phyloP scores from a whole-genome alignment of 805 yeast genomes.

The Saturnispora bothae region DNA sequence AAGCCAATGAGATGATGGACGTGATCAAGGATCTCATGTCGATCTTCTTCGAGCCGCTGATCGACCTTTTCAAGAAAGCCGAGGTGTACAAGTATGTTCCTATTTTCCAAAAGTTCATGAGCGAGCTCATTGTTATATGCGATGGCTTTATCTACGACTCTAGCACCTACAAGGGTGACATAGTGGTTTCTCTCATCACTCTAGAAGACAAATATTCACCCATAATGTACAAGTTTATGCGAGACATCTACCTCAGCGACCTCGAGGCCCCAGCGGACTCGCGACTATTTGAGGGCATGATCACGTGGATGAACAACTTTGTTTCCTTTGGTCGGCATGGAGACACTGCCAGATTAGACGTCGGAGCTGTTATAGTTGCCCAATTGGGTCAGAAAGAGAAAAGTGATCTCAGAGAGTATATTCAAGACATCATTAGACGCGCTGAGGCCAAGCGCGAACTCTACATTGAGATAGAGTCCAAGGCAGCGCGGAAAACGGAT shows the following conservation, averaged over 20 bases:
- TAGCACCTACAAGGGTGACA: conserved; percentile 35
- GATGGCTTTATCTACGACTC: conserved; percentile 39
- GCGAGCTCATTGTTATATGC: conserved; percentile 51
- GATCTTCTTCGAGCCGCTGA: conserved; percentile 65
- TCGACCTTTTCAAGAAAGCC: conserved; percentile 56
- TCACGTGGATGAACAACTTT: conserved; percentile 64
- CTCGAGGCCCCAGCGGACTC: conserved; percentile 27
- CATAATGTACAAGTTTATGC: conserved; percentile 63
- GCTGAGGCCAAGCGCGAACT: conserved; percentile 30
- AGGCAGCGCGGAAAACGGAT: conserved; percentile 8
- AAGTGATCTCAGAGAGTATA: conserved; percentile 28
- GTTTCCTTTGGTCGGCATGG: conserved; percentile 55
- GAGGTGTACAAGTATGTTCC: conserved; percentile 55
- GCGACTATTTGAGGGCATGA: conserved; percentile 54
- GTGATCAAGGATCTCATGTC: conserved; percentile 65
- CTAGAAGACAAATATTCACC: conserved; percentile 65
- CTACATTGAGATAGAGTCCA: conserved; percentile 26
- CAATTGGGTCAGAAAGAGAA: conserved; percentile 8
- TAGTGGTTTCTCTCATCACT: conserved; percentile 55
- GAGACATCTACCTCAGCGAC: conserved; percentile 74
- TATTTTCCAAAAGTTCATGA: conserved; percentile 54
- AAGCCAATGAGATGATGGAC: conserved; percentile 70
- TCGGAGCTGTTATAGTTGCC: conserved; percentile 28
- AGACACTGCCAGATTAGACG: conserved; percentile 36
- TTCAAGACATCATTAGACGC: conserved; percentile 30